These are phyloP conservation scores for Ophioceras dolichostomum DNA, from an alignment of 2,329 filamentous ascomycete species.

Conservation along the genomic window DNA sequence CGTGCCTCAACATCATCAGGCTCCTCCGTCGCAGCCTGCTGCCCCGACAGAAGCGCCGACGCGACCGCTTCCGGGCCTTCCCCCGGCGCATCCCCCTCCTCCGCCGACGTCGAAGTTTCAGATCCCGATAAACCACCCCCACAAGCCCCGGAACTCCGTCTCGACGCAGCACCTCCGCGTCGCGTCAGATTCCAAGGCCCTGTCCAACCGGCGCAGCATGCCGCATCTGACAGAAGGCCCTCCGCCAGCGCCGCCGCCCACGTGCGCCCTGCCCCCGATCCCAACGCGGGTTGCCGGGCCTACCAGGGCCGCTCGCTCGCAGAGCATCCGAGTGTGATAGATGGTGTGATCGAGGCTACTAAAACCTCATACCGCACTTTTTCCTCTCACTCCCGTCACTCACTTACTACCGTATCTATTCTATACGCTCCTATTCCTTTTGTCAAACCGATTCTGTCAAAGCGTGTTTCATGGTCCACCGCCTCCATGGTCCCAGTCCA, in stretches of 20 bases:
- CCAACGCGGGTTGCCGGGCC: constrained; percentile 19
- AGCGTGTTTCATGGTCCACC: too few relatives aligned
- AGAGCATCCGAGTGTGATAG: neutral
- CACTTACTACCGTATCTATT: neutral
- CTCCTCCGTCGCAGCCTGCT: neutral
- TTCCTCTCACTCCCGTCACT: neutral
- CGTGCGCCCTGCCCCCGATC: constrained; percentile 40
- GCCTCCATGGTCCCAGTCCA: too few relatives aligned
- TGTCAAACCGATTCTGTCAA: too few relatives aligned
- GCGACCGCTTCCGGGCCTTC: too few relatives aligned
- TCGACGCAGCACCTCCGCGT: constrained; percentile 13
- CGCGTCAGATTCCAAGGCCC: constrained; percentile 9
- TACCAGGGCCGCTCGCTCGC: neutral
- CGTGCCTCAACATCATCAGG: neutral
- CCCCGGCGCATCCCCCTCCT: too few relatives aligned
- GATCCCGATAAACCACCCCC: neutral
- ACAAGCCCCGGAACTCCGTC: constrained; percentile 5
- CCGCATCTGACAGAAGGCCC: constrained; percentile 36
- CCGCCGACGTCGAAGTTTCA: too few relatives aligned
- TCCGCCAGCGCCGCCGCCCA: constrained; percentile 42
- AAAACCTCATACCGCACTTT: neutral
- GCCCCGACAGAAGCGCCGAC: too few relatives aligned
- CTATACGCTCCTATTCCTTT: neutral
- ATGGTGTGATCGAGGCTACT: too few relatives aligned
- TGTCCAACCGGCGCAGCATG: constrained; percentile 29